phyloP scores from a whole-genome alignment of 192 early-diverging fungal genomes.

The Chytriomyces confervae region DNA sequence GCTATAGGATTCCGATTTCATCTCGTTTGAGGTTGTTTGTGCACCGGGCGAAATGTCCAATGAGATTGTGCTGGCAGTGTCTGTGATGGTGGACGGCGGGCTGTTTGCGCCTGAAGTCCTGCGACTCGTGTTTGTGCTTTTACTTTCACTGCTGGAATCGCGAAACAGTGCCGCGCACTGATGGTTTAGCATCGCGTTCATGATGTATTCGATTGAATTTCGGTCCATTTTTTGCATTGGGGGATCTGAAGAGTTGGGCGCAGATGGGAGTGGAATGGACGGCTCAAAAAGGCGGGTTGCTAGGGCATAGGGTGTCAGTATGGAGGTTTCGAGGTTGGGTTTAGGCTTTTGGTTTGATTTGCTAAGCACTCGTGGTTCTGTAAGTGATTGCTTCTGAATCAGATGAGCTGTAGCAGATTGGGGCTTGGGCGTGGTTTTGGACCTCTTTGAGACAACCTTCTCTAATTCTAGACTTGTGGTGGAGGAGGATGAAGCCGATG shows the following conservation, averaged over 20 bases:
- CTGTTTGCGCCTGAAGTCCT: not conserved
- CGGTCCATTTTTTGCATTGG: not conserved
- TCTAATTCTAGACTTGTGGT: not conserved
- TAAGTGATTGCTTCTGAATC: not conserved
- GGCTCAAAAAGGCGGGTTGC: not conserved
- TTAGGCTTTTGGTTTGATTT: not conserved
- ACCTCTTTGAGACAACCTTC: not conserved
- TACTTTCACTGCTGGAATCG: not conserved
- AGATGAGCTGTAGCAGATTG: not conserved
- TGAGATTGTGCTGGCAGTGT: conserved; percentile 3
- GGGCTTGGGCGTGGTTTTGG: not conserved
- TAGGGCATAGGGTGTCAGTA: too few relatives aligned
- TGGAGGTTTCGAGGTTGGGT: not conserved
- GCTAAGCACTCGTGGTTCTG: not conserved
- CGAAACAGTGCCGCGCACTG: conserved; percentile 2
- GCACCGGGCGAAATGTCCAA: not conserved
- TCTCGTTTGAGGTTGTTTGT: not conserved
- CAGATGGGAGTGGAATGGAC: conserved; percentile 6
- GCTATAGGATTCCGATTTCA: not conserved
- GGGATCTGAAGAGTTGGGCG: not conserved
- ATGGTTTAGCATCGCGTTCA: conserved; percentile 17
- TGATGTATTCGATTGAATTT: not conserved
- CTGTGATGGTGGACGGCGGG: not conserved
- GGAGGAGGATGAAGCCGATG: not conserved
- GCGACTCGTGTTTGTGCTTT: not conserved